phyloP scores from a whole-genome alignment of 257 asterid species.

The Primulina eburnea region DNA sequence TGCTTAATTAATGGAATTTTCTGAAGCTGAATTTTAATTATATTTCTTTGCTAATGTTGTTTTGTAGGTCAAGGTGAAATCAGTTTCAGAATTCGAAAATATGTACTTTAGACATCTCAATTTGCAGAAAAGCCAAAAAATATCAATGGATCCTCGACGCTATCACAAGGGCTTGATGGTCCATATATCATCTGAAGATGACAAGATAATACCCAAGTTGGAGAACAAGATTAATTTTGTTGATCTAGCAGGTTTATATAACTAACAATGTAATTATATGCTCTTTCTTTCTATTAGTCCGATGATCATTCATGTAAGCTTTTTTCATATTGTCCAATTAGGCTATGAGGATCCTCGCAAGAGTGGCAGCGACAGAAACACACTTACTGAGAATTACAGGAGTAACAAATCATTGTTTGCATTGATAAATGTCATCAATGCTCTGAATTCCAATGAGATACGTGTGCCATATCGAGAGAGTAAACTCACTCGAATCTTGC shows the following conservation, averaged over 20 bases:
- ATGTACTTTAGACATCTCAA: constrained; percentile 32
- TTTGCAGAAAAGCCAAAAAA: constrained; percentile 37
- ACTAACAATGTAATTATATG: neutral
- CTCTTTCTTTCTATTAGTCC: neutral
- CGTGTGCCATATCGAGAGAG: constrained; percentile 82
- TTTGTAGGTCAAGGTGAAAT: constrained; percentile 52
- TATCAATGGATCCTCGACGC: constrained; percentile 38
- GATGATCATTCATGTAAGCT: neutral
- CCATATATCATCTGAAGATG: constrained; percentile 43
- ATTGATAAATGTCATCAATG: constrained; percentile 61
- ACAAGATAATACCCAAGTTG: constrained; percentile 32
- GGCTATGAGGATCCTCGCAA: constrained; percentile 81
- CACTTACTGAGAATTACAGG: constrained; percentile 48
- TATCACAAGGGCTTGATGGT: constrained; percentile 67
- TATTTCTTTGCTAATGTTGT: constrained; percentile 21
- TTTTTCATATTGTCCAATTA: constrained; percentile 23
- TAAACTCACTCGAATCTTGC: constrained; percentile 70
- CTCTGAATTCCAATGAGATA: constrained; percentile 55
- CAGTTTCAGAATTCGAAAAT: constrained; percentile 45
- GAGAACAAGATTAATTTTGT: constrained; percentile 68
- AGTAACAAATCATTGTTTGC: constrained; percentile 60
- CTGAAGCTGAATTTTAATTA: constrained; percentile 7
- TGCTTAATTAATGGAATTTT: neutral
- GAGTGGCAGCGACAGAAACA: constrained; percentile 48
- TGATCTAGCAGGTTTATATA: constrained; percentile 72